phyloP scores from a whole-genome alignment of 2,329 filamentous ascomycete species.

The Fusarium graminum region DNA sequence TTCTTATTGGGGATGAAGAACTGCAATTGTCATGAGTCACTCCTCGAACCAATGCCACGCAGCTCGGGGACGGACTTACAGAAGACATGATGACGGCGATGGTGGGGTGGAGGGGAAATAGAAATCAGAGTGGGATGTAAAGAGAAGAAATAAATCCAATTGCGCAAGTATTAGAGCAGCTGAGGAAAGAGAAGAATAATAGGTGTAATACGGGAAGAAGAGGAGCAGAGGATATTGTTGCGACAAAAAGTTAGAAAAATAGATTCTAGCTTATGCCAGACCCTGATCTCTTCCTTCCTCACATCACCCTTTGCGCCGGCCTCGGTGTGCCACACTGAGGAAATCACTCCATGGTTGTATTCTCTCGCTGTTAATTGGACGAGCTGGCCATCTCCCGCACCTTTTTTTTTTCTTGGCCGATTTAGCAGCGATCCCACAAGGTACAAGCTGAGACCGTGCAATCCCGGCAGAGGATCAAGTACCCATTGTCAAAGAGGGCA shows the following conservation, averaged over 20 bases:
- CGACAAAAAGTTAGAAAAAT: conserved; percentile 15
- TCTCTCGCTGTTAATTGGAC: conserved; percentile 45
- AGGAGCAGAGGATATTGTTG: conserved; percentile 4
- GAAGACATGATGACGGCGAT: conserved; percentile 45
- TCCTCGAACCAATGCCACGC: conserved; percentile 29
- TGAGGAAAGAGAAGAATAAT: conserved; percentile 1
- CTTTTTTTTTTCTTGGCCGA: conserved; percentile 15
- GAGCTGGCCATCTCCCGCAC: conserved; percentile 20
- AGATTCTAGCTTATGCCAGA: conserved; percentile 29
- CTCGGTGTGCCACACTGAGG: conserved; percentile 45
- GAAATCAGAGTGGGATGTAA: conserved; percentile 8
- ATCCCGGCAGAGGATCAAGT: conserved; percentile 25
- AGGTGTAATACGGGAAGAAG: conserved; percentile 11
- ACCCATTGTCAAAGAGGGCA: conserved; percentile 18
- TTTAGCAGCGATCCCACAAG: conserved; percentile 24
- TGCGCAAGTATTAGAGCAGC: conserved; percentile 1
- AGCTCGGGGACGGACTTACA: conserved; percentile 41
- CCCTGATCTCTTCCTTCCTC: conserved; percentile 39
- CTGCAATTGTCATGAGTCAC: conserved; percentile 51
- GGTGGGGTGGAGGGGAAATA: conserved; percentile 27
- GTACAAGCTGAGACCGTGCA: conserved; percentile 16
- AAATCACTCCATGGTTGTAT: conserved; percentile 44
- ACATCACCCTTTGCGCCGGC: conserved; percentile 43
- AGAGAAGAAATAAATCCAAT: conserved; percentile 16
- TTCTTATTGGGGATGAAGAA: conserved; percentile 85